Evolutionary conservation across 1,284 basidiomycete genomes (phyloP).

Genomic region (Fomitopsis palustris): DNA sequence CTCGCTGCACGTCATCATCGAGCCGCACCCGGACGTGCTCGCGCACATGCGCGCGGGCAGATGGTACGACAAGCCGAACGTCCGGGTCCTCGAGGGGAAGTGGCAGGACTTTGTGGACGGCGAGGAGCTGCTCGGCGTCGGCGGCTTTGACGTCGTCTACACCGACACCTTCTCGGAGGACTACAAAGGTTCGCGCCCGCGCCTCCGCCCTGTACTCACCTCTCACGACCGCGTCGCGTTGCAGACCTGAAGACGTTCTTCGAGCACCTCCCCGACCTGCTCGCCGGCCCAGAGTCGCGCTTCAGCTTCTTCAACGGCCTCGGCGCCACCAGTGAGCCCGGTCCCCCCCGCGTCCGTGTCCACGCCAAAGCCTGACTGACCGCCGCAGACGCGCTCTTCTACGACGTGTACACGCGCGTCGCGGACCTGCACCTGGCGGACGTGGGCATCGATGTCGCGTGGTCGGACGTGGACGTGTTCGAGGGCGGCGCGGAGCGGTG

Average conservation of each 20-base stretch:
- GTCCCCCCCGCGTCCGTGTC: background rate
- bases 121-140: constrained; percentile 49
- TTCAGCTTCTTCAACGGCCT: constrained; percentile 98
- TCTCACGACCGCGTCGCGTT: background rate
- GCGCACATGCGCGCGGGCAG: constrained; percentile 69
- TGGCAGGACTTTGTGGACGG: constrained; percentile 85
- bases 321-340: constrained; percentile 81
- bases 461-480: constrained; percentile 70
- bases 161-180: constrained; percentile 96
- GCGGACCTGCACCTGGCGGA: constrained; percentile 85
- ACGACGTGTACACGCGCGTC: constrained; percentile 89
- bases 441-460: constrained; percentile 70
- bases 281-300: constrained; percentile 74
- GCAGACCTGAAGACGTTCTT: constrained; percentile 83
- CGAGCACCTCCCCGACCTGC: constrained; percentile 74
- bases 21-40: constrained; percentile 92
- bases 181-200: constrained; percentile 54
- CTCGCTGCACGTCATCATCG: constrained; percentile 85
- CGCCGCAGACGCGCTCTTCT: constrained; percentile 75
- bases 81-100: constrained; percentile 82
- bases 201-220: background rate
- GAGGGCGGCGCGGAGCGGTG: constrained; percentile 49
- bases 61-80: constrained; percentile 77
- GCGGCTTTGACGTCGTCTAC: constrained; percentile 88
- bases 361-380: background rate